Conservation (phyloP, 768 basidiomycete species). For the Polyporus arcularius region DNA sequence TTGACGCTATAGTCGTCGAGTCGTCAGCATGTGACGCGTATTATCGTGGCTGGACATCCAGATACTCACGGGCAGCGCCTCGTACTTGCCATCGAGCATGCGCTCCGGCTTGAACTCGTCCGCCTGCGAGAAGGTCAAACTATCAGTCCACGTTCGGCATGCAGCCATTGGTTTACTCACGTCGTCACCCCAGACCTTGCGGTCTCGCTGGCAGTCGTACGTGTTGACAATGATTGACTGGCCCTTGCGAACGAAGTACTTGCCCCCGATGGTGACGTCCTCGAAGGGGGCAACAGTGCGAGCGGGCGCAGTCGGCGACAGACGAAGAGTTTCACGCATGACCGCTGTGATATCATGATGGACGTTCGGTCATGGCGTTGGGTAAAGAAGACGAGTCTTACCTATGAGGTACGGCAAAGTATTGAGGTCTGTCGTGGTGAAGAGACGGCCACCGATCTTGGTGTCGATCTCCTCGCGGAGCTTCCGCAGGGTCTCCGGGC, state of each 20-base stretch:
- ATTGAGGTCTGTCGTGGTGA: conserved; percentile 39
- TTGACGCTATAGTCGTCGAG: conserved; percentile 32
- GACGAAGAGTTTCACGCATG: conserved; percentile 38
- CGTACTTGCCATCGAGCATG: conserved; percentile 51
- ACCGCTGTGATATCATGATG: conserved; percentile 31
- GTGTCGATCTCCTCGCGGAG: conserved; percentile 50
- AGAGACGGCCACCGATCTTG: conserved; percentile 40
- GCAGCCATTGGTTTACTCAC: conserved; percentile 30
- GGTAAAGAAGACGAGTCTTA: conserved; percentile 8
- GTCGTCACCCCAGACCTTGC: conserved; percentile 48
- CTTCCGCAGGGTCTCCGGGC: conserved; percentile 43
- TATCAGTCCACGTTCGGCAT: no score
- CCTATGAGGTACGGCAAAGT: conserved; percentile 46
- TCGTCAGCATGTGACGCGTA: no score
- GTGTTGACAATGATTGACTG: conserved; percentile 31
- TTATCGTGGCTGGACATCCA: background rate
- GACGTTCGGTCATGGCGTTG: no score
- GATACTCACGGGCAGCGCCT: conserved; percentile 39
- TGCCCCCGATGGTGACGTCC: conserved; percentile 40
- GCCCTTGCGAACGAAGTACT: conserved; percentile 41
- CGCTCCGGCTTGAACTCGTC: conserved; percentile 47
- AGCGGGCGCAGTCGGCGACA: conserved; percentile 39
- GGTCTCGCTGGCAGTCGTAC: conserved; percentile 39
- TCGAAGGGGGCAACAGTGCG: conserved; percentile 36
- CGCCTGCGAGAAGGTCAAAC: conserved; percentile 18